phyloP scores from a whole-genome alignment of 352 stramenopile species.

The Phytophthora sp. region DNA sequence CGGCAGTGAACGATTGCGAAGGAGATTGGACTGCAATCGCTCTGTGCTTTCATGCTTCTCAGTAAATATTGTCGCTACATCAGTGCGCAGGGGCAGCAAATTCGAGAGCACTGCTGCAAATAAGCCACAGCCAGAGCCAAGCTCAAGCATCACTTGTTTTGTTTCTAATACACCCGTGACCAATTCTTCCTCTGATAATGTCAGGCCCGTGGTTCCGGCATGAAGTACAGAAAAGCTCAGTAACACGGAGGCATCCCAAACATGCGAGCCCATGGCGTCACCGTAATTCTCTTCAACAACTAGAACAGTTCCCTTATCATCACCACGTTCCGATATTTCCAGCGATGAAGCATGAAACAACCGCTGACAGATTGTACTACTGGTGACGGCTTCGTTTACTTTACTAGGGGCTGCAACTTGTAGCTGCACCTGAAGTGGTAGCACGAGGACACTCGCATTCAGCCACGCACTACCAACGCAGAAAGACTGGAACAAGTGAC shows the following conservation, averaged over 20 bases:
- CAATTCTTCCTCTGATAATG: not conserved
- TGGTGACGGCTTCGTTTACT: not conserved
- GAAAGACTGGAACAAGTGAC: constrained; percentile 35
- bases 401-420: not conserved
- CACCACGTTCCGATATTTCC: not conserved
- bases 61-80: constrained; percentile 28
- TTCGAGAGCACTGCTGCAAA: constrained; percentile 39
- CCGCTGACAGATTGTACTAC: constrained; percentile 16
- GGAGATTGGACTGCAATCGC: constrained; percentile 40
- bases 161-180: not conserved
- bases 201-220: not conserved
- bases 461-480: constrained; percentile 45
- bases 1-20: constrained; percentile 17
- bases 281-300: constrained; percentile 71
- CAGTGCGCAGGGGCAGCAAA: not conserved
- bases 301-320: constrained; percentile 2
- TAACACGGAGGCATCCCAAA: constrained; percentile 73
- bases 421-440: constrained; percentile 38
- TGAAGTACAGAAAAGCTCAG: constrained; percentile 46
- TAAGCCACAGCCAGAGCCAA: constrained; percentile 58
- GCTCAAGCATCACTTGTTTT: constrained; percentile 36
- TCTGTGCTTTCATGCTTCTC: constrained; percentile 39
- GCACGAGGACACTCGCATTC: constrained; percentile 30
- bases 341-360: not conserved
- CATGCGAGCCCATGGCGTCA: constrained; percentile 65